Conservation (phyloP, 345 rosid genomes). For the Cardiospermum halicacabum region DNA sequence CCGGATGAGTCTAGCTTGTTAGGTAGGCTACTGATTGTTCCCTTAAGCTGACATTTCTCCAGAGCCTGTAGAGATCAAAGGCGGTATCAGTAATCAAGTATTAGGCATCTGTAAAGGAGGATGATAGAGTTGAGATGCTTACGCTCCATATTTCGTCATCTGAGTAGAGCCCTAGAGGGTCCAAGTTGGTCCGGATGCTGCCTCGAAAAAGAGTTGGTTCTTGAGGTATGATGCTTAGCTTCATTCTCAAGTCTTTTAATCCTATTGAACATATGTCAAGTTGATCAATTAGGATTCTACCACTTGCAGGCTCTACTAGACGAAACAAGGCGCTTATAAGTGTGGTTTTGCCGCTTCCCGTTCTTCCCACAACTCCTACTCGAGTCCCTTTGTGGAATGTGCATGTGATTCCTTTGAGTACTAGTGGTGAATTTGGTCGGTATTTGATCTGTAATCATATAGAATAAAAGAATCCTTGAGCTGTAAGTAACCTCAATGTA, state of each 20-base stretch:
- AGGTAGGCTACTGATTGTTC: conserved; percentile 18
- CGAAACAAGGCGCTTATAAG: conserved; percentile 84
- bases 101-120: too few relatives aligned
- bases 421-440: conserved; percentile 29
- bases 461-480: too few relatives aligned
- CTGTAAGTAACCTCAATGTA: too few relatives aligned
- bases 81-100: too few relatives aligned
- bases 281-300: conserved; percentile 63
- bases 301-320: conserved; percentile 74
- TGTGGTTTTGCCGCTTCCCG: conserved; percentile 92
- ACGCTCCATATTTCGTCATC: conserved; percentile 87
- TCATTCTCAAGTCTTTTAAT: conserved; percentile 69
- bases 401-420: conserved; percentile 33
- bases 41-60: conserved; percentile 22
- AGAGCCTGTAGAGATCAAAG: conserved; percentile 12
- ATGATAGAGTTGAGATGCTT: conserved; percentile 5
- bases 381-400: conserved; percentile 39
- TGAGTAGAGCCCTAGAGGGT: conserved; percentile 67
- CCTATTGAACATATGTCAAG: conserved; percentile 73
- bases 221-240: conserved; percentile 91
- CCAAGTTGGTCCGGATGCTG: conserved; percentile 69
- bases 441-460: conserved; percentile 23
- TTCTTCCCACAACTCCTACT: conserved; percentile 86
- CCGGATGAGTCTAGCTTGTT: conserved; percentile 31
- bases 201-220: conserved; percentile 90